Percentiles rank a stretch among this genome's conserved stretches.
These are phyloP conservation scores for Pistacia integerrima DNA, from an alignment of 345 rosid species.

Conservation along the genomic window DNA sequence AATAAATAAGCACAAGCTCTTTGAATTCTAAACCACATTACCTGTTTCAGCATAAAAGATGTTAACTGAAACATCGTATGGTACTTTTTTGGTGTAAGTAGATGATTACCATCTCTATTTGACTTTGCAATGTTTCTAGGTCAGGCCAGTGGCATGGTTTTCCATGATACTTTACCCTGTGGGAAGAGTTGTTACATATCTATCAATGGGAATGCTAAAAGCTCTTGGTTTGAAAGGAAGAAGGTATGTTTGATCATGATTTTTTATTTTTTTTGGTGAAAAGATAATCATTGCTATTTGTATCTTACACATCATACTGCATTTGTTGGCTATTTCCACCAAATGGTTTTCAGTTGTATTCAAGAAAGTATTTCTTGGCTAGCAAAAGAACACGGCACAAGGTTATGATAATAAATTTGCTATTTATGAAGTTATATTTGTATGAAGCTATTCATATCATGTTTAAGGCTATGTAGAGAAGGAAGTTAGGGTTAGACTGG, in stretches of 20 bases:
- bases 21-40: too few species aligned
- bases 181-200: slow-evolving; percentile 88
- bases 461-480: not conserved
- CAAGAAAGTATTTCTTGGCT: too few species aligned
- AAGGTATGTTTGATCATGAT: slow-evolving; percentile 54
- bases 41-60: too few species aligned
- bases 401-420: not conserved
- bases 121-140: slow-evolving; percentile 65
- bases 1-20: too few species aligned
- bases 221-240: slow-evolving; percentile 91
- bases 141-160: slow-evolving; percentile 99
- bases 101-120: slow-evolving; percentile 24
- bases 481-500: not conserved
- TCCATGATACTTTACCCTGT: slow-evolving; percentile 93
- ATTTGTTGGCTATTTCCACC: not conserved
- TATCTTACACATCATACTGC: not conserved
- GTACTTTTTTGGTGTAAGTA: not conserved
- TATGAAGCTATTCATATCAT: not conserved
- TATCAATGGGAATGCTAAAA: slow-evolving; percentile 98
- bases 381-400: too few species aligned
- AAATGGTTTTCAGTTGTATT: not conserved
- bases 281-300: not conserved
- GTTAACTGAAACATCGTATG: not conserved
- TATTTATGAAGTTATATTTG: not conserved
- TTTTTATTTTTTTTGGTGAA: not conserved